These are phyloP conservation scores for Chromosphaera perkinsii DNA, from an alignment of 208 protist species.

Conservation along the genomic window DNA sequence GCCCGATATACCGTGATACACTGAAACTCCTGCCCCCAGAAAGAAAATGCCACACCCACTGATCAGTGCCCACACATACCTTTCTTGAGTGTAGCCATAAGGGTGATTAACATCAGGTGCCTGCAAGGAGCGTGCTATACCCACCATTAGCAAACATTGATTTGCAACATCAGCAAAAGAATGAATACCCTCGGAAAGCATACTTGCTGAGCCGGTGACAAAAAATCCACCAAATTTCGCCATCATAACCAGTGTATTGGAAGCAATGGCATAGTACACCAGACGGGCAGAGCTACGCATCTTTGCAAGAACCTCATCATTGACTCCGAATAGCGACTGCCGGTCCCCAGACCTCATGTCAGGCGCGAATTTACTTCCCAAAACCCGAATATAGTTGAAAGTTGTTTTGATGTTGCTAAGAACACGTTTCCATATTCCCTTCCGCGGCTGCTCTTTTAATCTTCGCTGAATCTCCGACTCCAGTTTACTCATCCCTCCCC, in stretches of 20 bases:
- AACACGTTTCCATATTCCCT: not conserved
- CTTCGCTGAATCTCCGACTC: not conserved
- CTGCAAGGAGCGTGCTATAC: constrained; percentile 7
- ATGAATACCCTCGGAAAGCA: constrained; percentile 41
- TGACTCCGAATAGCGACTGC: not conserved
- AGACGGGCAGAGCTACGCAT: not conserved
- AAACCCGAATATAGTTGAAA: not conserved
- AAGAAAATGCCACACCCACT: constrained; percentile 52
- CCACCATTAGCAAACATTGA: constrained; percentile 9
- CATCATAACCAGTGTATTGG: constrained; percentile 13
- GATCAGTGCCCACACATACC: constrained; percentile 44
- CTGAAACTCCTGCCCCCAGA: constrained; percentile 40
- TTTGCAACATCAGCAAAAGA: constrained; percentile 46
- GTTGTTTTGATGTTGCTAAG: not conserved
- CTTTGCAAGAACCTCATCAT: not conserved
- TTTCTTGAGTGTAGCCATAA: constrained; percentile 39
- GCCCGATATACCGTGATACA: constrained; percentile 34
- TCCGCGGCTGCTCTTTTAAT: not conserved
- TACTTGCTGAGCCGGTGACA: constrained; percentile 38
- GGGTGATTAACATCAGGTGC: constrained; percentile 30
- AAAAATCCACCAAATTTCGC: constrained; percentile 29
- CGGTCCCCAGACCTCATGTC: not conserved
- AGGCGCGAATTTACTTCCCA: not conserved
- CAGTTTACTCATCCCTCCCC: not conserved
- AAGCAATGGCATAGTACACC: constrained; percentile 26